phyloP scores from a whole-genome alignment of 2,329 filamentous ascomycete genomes.

The Cladosporium sp. region DNA sequence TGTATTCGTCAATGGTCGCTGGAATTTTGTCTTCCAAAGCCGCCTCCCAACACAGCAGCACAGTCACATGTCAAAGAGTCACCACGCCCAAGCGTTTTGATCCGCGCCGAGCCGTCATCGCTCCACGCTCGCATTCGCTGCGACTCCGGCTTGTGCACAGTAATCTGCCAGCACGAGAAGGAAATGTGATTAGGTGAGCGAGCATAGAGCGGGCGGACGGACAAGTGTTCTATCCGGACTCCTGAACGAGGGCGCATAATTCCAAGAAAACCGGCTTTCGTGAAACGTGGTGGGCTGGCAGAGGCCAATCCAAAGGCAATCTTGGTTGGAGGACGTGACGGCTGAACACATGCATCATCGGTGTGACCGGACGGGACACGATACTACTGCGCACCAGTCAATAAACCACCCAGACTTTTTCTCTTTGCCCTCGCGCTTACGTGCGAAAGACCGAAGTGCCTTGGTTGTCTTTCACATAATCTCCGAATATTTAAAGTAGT shows the following conservation, averaged over 20 bases:
- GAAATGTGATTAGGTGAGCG: background rate
- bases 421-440: constrained; percentile 7
- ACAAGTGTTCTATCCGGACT: background rate
- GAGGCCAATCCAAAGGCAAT: background rate
- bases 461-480: background rate
- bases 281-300: constrained; percentile 4
- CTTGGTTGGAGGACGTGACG: background rate
- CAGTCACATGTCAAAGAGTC: constrained; percentile 20
- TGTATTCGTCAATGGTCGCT: constrained; percentile 4
- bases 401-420: constrained; percentile 6
- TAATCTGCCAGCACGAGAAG: constrained; percentile 6
- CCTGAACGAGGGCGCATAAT: constrained; percentile 1
- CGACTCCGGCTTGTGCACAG: constrained; percentile 3
- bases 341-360: constrained; percentile 8
- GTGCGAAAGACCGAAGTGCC: constrained; percentile 1
- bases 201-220: background rate
- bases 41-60: background rate
- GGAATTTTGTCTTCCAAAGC: background rate
- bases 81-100: constrained; percentile 2
- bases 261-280: constrained; percentile 8
- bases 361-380: constrained; percentile 6
- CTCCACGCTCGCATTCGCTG: background rate
- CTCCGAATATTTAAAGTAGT: background rate
- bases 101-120: constrained; percentile 12
- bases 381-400: constrained; percentile 1